Conservation (phyloP, 2,329 filamentous ascomycete species). For the Chrysoporthe deuterocubensis region DNA sequence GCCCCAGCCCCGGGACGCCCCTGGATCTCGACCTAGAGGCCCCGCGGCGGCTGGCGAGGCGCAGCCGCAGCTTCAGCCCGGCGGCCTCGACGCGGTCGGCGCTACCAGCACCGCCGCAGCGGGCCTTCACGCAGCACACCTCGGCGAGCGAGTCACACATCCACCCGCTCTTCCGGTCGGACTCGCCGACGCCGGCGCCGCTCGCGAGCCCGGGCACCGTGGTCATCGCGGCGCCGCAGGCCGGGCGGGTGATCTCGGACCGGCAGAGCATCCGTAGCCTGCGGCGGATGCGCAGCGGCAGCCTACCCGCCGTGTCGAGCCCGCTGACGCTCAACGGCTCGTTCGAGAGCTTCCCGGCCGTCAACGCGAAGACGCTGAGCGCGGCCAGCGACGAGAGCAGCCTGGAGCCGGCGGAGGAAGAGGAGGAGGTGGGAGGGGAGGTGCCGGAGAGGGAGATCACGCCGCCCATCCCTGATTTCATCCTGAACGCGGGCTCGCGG, state of each 20-base stretch:
- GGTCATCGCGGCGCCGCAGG: constrained; percentile 71
- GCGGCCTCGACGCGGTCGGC: constrained; percentile 35
- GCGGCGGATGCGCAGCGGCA: constrained; percentile 59
- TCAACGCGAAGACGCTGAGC: constrained; percentile 16
- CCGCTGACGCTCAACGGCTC: constrained; percentile 56
- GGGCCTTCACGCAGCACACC: constrained; percentile 40
- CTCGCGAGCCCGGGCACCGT: constrained; percentile 70
- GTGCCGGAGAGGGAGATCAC: constrained; percentile 54
- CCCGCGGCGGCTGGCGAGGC: constrained; percentile 36
- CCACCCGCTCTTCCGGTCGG: constrained; percentile 76
- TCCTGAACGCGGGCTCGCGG: constrained; percentile 57
- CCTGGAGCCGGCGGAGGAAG: constrained; percentile 32
- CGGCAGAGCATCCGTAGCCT: constrained; percentile 55
- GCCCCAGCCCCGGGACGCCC: constrained; percentile 64
- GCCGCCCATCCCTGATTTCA: constrained; percentile 65
- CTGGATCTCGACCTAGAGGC: constrained; percentile 61
- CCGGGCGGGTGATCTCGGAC: constrained; percentile 65
- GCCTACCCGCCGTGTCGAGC: constrained; percentile 51
- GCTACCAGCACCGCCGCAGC: constrained; percentile 37
- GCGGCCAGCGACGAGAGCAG: constrained; percentile 30
- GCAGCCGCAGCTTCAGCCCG: constrained; percentile 59
- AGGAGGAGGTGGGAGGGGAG: constrained; percentile 31
- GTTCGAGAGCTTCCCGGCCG: constrained; percentile 49
- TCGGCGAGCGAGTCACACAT: constrained; percentile 68
- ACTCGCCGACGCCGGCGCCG: constrained; percentile 70